Evolutionary conservation across 2,329 filamentous ascomycete genomes (phyloP), one percentile per base, ranked within the genome.

Genomic region (Tolypocladium album): DNA sequence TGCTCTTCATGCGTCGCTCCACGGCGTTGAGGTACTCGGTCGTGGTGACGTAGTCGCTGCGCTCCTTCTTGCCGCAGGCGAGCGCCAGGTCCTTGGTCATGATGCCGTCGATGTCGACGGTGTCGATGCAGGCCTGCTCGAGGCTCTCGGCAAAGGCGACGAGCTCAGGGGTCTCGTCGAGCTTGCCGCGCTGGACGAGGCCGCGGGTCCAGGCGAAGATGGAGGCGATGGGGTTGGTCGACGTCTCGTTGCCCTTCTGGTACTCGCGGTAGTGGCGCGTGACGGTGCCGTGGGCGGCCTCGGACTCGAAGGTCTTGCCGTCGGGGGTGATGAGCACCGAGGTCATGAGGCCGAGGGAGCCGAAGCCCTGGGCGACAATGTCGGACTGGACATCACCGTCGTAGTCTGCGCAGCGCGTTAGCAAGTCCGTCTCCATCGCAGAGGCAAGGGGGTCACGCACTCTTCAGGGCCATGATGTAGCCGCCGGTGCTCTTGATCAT

Each of bases 41-140:
- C 61, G 93, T 97, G 58, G 92, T 97, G 67, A 96, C 94, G 78
- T 92, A 97, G 71, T 90, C 88, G 68, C 85, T 85, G 66, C 90
- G 85, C 63, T 84, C 88, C 69, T 88, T 92, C 82, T 92, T 92
- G 70, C 94, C 94, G 74, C 90, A 94, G 56, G 92, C 89, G 61
- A 97, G 84, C n/a, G 94, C 94, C 68, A 99, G 79, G 77, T 99
- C 94, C 86, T 99, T 99, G 75, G 94, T 99, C 94, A 97, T 99
- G 79, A 97, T 89, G 64, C 90, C 90, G 72, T 97, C 93, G 61
- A 89, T 76, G 74, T 97, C 90, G 67, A 99, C 94, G 34, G 93
- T 93, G 75, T 97, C 92, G 61, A 97, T 82, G 75, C 94, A 97
- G 43, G 94, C 94, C 76, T 89, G 83, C 83, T 99, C 94, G 59